A percentile compares a stretch with the other conserved stretches of the same genome.
These are phyloP conservation scores for Penicillium soppii DNA, from an alignment of 495 filamentous ascomycete species.

Conservation along the genomic window DNA sequence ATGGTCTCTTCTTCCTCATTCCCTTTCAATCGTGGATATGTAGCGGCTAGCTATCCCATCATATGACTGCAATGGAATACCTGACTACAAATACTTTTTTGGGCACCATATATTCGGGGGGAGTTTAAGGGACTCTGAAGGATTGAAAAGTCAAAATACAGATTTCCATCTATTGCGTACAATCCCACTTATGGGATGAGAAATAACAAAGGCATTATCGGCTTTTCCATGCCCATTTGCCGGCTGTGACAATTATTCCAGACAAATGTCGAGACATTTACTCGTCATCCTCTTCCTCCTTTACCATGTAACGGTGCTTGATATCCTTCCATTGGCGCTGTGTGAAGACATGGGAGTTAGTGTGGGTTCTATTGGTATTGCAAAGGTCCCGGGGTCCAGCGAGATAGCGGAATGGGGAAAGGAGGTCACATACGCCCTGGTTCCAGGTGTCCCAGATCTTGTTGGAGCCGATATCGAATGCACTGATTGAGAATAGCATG, in stretches of 20 bases:
- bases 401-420: too few species aligned
- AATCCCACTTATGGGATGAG: constrained; percentile 29
- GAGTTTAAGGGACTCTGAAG: background rate
- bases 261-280: constrained; percentile 23
- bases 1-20: too few species aligned
- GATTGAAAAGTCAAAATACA: constrained; percentile 22
- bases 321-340: constrained; percentile 99
- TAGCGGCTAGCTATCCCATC: too few species aligned
- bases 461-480: constrained; percentile 73
- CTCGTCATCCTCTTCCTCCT: constrained; percentile 60
- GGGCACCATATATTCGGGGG: too few species aligned
- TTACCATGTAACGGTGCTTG: constrained; percentile 76
- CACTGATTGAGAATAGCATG: constrained; percentile 48
- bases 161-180: constrained; percentile 41
- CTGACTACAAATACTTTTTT: background rate
- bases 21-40: too few species aligned
- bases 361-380: constrained; percentile 10
- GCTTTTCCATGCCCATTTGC: constrained; percentile 23
- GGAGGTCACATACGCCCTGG: constrained; percentile 69
- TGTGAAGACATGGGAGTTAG: constrained; percentile 34
- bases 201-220: constrained; percentile 26
- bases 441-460: constrained; percentile 88
- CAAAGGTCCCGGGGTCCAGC: too few species aligned
- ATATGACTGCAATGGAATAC: too few species aligned
- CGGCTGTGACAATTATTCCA: constrained; percentile 11